Base-by-base conservation (phyloP, 176 grass and related monocot genomes). In the Poa annua region DNA sequence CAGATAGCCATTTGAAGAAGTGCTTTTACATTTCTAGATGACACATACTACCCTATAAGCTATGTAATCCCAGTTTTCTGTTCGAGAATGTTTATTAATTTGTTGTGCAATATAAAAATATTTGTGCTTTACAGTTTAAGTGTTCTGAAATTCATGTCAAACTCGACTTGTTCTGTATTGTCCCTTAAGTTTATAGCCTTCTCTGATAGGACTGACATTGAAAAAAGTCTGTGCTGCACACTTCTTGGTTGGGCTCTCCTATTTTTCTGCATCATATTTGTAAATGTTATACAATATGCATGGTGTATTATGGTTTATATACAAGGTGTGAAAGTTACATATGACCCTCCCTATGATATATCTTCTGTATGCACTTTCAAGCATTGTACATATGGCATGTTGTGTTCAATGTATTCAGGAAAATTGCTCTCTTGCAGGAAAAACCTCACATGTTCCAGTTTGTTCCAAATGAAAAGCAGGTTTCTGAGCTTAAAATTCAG, bases 361-460 rank as follows among this genome's bases (percentile, higher is more conserved):
- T 15, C 21, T 72, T 71, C 22, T 72, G 1, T 72, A 25, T 29
- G 14, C 16, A 72, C n/a, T 25, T 72, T 25, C 33, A 44, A 29
- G 49, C 49, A 75, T 25, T 62, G 11, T 71, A 38, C 33, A 76
- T 75, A 62, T 39, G 17, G 4, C 29, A 35, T 60, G 16, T 70
- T 62, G 51, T 70, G 8, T 77, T 64, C 39, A 16, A 64, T 11
- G 69, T 44, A 48, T 38, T 56, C 49, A 62, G 11, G 4, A 44
- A 78, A 26, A 26, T 54, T 78, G 65, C 77, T 85, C 36, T 55
- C 81, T 88, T 90, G 85, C 89, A 98, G 96, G 96, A 95, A 92
- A 95, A 95, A 51, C 92, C 96, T 78, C 88, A 98, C 50, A 85
- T 95, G 96, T 98, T 98, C 83, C 92, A 95, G 79, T 98, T 98